Evolutionary conservation across 495 filamentous ascomycete genomes (phyloP).

Genomic region (Talaromyces thailandensis): DNA sequence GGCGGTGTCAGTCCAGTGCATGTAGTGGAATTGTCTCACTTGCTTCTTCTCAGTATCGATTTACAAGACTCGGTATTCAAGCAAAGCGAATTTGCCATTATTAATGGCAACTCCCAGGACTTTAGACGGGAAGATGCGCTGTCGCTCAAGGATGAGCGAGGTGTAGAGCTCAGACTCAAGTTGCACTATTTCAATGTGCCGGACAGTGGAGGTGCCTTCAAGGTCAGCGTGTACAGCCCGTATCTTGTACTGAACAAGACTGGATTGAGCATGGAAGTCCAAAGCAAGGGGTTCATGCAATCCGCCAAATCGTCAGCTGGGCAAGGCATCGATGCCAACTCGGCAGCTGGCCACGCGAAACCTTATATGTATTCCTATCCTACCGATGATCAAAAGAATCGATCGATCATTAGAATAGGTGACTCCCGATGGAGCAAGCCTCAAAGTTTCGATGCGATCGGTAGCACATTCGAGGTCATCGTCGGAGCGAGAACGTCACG

Average conservation of each 20-base stretch:
- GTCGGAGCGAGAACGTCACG: slow-evolving; percentile 62
- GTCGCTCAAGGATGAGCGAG: slow-evolving; percentile 74
- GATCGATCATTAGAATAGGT: slow-evolving; percentile 74
- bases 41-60: slow-evolving; percentile 84
- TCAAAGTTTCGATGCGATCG: slow-evolving; percentile 97
- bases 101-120: slow-evolving; percentile 84
- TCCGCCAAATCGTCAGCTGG: slow-evolving; percentile 73
- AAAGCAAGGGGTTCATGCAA: slow-evolving; percentile 80
- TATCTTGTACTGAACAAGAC: slow-evolving; percentile 95
- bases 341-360: slow-evolving; percentile 48
- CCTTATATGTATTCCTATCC: slow-evolving; percentile 95
- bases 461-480: slow-evolving; percentile 77
- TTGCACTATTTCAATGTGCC: slow-evolving; percentile 91
- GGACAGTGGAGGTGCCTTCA: slow-evolving; percentile 91
- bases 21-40: slow-evolving; percentile 89
- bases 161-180: slow-evolving; percentile 67
- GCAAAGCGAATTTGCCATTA: slow-evolving; percentile 90
- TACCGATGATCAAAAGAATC: slow-evolving; percentile 79
- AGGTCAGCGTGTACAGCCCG: slow-evolving; percentile 84
- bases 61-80: slow-evolving; percentile 95
- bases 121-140: slow-evolving; percentile 75
- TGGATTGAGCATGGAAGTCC: slow-evolving; percentile 78
- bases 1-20: slow-evolving; percentile 95
- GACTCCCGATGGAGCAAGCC: slow-evolving; percentile 94
- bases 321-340: slow-evolving; percentile 51